Evolutionary conservation across 768 basidiomycete species (phyloP), one percentile per base, ranked within the genome.

Genomic region (Ramaria sp.): DNA sequence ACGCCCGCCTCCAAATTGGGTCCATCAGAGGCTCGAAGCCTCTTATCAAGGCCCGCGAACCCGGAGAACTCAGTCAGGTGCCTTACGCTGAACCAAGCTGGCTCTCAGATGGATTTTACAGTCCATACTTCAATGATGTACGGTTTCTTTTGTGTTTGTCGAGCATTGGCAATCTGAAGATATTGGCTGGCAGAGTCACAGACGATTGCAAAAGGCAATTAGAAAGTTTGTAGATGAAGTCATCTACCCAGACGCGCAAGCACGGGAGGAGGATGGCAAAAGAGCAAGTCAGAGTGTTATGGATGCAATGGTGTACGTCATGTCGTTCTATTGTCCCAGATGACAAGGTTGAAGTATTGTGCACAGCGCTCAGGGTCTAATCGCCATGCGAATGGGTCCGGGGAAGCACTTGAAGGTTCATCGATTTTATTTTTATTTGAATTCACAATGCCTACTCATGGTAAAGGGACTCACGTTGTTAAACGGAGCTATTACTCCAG

Each of bases 311-410:
- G 81, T 87, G 85, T 34, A 34, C 32, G 32, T 88, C 32, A 34
- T 9, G n/a, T 34, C 13, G 67, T 56, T 81, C 71, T 4, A 3
- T 36, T 24, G 30, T 16, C 8, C 18, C 13, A 47, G 44, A 13
- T 45, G 25, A 8, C 12, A 16, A 18, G 43, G 24, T 52, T 13
- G 6, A 6, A 20, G 13, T 9, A 7, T n/a, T 52, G 24, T 7
- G 12, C 16, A 9, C 44, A 28, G 32, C 8, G 81, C 81, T 50
- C 52, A 78, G 30, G 82, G 90, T 61, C 53, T 97, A 20, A 86
- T 89, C 64, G 88, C 89, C n/a, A 95, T 96, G 90, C 76, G 88
- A n/a, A 74, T 93, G 70, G 94, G 94, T 16, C 94, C 94, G 0
- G 88, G 88, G 36, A 88, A 84, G 62, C 90, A 93, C 60, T 69